A percentile compares a stretch with the other conserved stretches of the same genome.
Conservation (phyloP, 495 filamentous ascomycete genomes). For the Letharia lupina region DNA sequence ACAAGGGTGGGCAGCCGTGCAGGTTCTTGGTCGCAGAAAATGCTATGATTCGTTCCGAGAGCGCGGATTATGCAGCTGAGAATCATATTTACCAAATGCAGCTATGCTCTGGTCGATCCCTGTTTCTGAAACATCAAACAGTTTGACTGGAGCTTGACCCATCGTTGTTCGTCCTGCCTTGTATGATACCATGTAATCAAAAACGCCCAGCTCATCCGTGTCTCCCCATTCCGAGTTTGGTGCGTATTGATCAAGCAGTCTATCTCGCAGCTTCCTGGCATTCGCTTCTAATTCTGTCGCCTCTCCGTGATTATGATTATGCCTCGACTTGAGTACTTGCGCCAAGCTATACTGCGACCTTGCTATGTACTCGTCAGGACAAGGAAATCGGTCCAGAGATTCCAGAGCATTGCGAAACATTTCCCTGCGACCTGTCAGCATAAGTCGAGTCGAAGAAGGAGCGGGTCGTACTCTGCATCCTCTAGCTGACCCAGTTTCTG, state of each 20-base stretch:
- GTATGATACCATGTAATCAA: slow-evolving; percentile 5
- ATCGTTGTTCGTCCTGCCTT: slow-evolving; percentile 3
- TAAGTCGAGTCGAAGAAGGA: neutral
- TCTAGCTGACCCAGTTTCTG: neutral
- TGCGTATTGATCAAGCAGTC: neutral
- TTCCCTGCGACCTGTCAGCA: neutral
- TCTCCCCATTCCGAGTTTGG: neutral
- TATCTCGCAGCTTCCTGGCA: neutral
- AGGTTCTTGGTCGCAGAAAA: neutral
- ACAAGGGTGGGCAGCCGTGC: neutral
- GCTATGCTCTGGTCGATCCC: slow-evolving; percentile 1
- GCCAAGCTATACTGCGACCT: slow-evolving; percentile 1
- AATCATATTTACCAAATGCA: slow-evolving; percentile 1
- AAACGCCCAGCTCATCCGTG: neutral
- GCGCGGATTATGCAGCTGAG: neutral
- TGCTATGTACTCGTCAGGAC: neutral
- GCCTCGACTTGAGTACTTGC: neutral
- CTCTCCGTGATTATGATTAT: neutral
- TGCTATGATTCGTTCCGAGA: neutral
- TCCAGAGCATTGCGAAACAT: neutral
- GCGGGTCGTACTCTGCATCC: neutral
- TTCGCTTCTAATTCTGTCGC: neutral
- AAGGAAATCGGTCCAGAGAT: neutral
- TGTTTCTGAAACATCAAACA: neutral
- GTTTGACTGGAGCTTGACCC: neutral